Conservation (phyloP, 2,329 filamentous ascomycete species). For the Penicillium sp. region DNA sequence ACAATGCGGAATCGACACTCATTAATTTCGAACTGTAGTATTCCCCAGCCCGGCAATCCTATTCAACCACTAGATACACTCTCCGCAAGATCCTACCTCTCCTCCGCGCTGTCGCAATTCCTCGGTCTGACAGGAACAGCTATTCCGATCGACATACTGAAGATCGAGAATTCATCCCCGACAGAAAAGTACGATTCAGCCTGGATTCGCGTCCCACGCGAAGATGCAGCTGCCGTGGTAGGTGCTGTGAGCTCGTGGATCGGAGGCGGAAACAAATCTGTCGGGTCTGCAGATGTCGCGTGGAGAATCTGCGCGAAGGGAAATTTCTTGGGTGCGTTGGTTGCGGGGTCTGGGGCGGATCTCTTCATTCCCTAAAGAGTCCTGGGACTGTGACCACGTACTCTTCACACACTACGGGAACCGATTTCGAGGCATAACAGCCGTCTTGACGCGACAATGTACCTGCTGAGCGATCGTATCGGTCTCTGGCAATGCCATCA, state of each 20-base stretch:
- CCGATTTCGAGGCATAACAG: neutral
- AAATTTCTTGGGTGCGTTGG: constrained; percentile 38
- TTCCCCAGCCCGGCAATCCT: constrained; percentile 29
- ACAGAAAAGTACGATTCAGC: constrained; percentile 14
- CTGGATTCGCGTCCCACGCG: constrained; percentile 49
- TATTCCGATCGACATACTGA: constrained; percentile 51
- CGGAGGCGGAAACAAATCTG: constrained; percentile 27
- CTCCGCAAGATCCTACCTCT: constrained; percentile 48
- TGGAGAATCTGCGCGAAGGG: constrained; percentile 43
- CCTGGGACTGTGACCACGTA: neutral
- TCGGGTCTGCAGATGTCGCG: constrained; percentile 28
- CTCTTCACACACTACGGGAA: neutral
- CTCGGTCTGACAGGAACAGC: constrained; percentile 49
- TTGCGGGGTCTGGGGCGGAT: constrained; percentile 35
- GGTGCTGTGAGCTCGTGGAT: constrained; percentile 51
- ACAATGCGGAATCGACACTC: neutral
- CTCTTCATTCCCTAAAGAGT: constrained; percentile 32
- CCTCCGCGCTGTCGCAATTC: constrained; percentile 49
- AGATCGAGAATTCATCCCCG: constrained; percentile 27
- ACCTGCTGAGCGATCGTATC: neutral
- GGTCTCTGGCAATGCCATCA: neutral
- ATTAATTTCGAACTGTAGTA: constrained; percentile 15
- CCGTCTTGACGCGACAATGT: neutral
- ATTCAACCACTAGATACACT: constrained; percentile 43
- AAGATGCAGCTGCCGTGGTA: constrained; percentile 46